phyloP scores from a whole-genome alignment of 163 green algal species.

The Coccomyxa subellipsoidea region DNA sequence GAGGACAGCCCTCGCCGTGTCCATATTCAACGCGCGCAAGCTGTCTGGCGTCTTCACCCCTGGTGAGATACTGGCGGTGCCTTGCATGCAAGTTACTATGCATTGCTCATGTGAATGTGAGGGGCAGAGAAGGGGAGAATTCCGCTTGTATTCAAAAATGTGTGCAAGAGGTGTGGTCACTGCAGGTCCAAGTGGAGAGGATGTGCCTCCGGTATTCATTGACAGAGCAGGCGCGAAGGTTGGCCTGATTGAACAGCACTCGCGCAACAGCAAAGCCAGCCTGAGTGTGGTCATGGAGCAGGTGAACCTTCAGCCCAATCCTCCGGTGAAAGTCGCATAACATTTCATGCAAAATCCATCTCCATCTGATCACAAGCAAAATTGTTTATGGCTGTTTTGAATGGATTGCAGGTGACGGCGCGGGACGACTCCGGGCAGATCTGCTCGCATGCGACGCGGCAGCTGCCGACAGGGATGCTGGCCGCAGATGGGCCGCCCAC shows the following conservation, averaged over 20 bases:
- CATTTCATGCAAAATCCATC: background rate
- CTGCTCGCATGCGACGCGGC: constrained; percentile 43
- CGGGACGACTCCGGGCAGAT: constrained; percentile 66
- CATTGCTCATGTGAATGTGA: too few species aligned
- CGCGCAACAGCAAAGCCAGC: constrained; percentile 41
- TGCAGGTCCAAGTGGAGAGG: constrained; percentile 55
- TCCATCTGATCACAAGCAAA: background rate
- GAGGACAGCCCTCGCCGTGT: constrained; percentile 43
- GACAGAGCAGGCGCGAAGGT: constrained; percentile 87
- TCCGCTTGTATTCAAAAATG: too few species aligned
- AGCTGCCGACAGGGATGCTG: constrained; percentile 23
- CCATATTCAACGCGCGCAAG: constrained; percentile 92
- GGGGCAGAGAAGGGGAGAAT: too few species aligned
- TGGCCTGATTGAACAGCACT: constrained; percentile 61
- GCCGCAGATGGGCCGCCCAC: constrained; percentile 66
- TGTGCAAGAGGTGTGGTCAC: background rate
- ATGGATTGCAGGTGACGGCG: constrained; percentile 59
- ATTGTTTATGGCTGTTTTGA: background rate
- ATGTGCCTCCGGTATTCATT: constrained; percentile 84
- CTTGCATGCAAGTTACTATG: background rate
- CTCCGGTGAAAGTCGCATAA: too few species aligned
- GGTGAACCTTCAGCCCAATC: constrained; percentile 20
- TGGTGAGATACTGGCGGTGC: constrained; percentile 24
- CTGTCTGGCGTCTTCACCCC: constrained; percentile 85
- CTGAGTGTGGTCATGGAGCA: constrained; percentile 52